phyloP scores from a whole-genome alignment of 371 early-diverging fungal genomes.

The Coemansia sp. region DNA sequence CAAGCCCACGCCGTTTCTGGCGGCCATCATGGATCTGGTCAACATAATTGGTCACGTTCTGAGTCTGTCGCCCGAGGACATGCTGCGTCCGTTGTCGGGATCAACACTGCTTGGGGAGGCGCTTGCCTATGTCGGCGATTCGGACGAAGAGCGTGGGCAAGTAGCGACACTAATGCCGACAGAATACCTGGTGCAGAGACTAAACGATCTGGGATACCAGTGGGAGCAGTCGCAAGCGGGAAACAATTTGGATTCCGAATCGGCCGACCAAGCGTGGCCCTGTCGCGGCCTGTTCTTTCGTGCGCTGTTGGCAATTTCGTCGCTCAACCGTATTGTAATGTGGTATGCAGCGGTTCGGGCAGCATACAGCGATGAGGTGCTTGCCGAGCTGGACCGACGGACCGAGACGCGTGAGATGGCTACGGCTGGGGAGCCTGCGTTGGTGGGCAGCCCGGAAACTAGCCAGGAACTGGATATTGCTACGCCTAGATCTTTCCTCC shows the following conservation, averaged over 20 bases:
- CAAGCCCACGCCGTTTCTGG: conserved; percentile 48
- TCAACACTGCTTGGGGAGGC: conserved; percentile 21
- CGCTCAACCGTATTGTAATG: conserved; percentile 49
- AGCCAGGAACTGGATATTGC: neutral
- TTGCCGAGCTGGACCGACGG: conserved; percentile 30
- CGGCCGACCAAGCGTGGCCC: conserved; percentile 39
- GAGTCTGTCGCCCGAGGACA: conserved; percentile 28
- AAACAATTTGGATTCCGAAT: neutral
- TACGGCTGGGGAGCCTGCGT: neutral
- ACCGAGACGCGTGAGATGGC: neutral
- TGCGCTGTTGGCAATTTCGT: conserved; percentile 47
- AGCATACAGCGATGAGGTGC: conserved; percentile 30
- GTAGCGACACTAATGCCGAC: conserved; percentile 27
- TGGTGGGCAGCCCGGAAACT: neutral
- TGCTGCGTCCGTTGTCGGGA: conserved; percentile 41
- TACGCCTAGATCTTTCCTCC: neutral
- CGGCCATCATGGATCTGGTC: conserved; percentile 49
- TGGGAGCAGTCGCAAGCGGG: conserved; percentile 29
- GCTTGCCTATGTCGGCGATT: neutral
- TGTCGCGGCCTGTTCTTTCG: conserved; percentile 48
- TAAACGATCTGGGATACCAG: conserved; percentile 23
- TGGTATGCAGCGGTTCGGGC: conserved; percentile 48
- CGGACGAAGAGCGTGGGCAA: conserved; percentile 16
- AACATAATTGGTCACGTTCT: conserved; percentile 46
- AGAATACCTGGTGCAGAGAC: conserved; percentile 27